phyloP scores from a whole-genome alignment of 345 rosid species.

The Eucalyptus cloeziana region DNA sequence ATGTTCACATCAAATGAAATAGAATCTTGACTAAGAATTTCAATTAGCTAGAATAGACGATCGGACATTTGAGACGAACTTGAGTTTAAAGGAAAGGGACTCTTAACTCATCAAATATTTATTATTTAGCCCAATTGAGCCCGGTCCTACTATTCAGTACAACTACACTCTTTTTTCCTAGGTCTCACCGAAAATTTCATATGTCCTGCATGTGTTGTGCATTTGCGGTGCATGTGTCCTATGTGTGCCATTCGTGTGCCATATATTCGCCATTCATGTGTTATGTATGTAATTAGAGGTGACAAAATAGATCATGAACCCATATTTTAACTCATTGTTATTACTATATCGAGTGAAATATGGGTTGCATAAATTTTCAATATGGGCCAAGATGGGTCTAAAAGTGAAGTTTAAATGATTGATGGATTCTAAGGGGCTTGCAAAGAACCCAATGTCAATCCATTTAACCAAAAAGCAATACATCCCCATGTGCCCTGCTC shows the following conservation, averaged over 20 bases:
- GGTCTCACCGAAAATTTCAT: background rate
- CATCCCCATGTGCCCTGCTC: background rate
- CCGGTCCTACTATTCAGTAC: background rate
- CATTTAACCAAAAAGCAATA: too few species aligned
- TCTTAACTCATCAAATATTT: background rate
- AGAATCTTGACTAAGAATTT: too few species aligned
- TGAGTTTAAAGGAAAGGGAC: background rate
- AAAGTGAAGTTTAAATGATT: accelerated
- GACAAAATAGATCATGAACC: background rate
- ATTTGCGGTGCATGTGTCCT: background rate
- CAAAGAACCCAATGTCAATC: background rate
- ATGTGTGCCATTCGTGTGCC: background rate
- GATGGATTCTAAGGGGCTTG: background rate
- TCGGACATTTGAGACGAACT: background rate
- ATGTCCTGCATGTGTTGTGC: accelerated
- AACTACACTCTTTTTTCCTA: background rate
- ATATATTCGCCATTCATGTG: background rate
- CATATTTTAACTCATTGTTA: background rate
- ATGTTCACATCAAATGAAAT: background rate
- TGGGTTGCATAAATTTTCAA: background rate
- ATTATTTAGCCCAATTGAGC: background rate
- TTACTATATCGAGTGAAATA: background rate
- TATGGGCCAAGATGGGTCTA: background rate
- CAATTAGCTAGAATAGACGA: background rate
- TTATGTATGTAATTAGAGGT: background rate